phyloP scores from a whole-genome alignment of 805 yeast genomes.

The Candida ortonii region DNA sequence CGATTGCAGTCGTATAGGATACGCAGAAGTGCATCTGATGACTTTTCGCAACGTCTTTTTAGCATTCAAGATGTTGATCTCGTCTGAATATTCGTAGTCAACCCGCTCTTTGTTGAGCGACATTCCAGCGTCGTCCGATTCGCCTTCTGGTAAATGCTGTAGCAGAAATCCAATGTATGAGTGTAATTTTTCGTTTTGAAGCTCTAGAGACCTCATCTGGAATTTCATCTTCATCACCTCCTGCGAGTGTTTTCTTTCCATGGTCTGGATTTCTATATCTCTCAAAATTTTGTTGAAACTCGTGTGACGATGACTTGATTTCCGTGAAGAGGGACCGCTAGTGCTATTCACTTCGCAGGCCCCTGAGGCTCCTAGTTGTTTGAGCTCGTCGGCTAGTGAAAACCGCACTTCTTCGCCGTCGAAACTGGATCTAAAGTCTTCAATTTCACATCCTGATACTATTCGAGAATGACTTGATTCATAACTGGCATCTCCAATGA shows the following conservation, averaged over 20 bases:
- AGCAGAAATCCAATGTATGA: conserved; percentile 57
- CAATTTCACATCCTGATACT: conserved; percentile 4
- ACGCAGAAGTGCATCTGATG: conserved; percentile 33
- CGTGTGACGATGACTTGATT: conserved; percentile 22
- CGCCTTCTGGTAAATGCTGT: conserved; percentile 36
- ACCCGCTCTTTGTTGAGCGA: conserved; percentile 18
- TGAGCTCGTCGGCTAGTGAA: conserved; percentile 23
- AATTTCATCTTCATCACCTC: conserved; percentile 51
- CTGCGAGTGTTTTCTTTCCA: conserved; percentile 34
- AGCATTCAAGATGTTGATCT: conserved; percentile 48
- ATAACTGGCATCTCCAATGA: conserved; percentile 25
- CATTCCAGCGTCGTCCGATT: conserved; percentile 25
- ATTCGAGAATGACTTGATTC: conserved; percentile 7
- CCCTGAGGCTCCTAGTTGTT: conserved; percentile 13
- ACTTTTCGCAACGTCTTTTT: conserved; percentile 39
- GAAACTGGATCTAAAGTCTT: conserved; percentile 1
- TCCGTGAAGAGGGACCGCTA: conserved; percentile 10
- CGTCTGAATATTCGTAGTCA: conserved; percentile 49
- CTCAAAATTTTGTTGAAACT: conserved; percentile 25
- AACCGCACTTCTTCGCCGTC: conserved; percentile 7
- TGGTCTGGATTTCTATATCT: conserved; percentile 25
- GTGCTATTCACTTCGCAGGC: too few relatives aligned
- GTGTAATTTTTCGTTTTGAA: conserved; percentile 54
- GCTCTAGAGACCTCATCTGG: conserved; percentile 50
- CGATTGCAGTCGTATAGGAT: conserved; percentile 27